Base-by-base conservation (phyloP, 2,329 filamentous ascomycete species). In the Alternaria brassicicola region DNA sequence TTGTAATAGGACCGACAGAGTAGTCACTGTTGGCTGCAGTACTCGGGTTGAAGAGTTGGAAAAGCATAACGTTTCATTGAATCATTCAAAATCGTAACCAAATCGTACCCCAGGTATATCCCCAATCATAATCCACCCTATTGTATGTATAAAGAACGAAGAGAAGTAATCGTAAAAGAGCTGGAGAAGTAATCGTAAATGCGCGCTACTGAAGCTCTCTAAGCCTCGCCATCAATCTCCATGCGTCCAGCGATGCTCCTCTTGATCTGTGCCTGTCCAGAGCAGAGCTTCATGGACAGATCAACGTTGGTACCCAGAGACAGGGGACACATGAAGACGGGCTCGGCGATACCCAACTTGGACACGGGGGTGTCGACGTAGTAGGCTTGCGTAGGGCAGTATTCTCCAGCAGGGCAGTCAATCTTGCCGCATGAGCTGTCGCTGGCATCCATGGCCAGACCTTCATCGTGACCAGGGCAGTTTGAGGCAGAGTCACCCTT, bases 351-450 rank as follows among this genome's bases (percentile, higher is more conserved):
- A 15, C 66, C 61, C 8, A 71, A 53, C 57, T 71, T 70, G 9
- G 48, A n/a, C 30, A 64, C 13, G 1, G 69, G 70, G 12, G 43
- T 35, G 46, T 70, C 67, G 10, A 70, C 67, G 55, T 66, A 73
- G 58, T 72, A 73, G 1, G 64, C 52, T 26, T 71, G 62, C 1
- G 64, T 64, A 6, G 68, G 68, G 57, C 69, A 73, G 35, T 71
- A 73, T 12, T 42, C 57, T 15, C 68, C 69, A 36, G 55, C 57
- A 1, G 49, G 45, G 52, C 70, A 72, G 26, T 62, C 49, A 0
- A 49, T 43, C 10, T 48, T 56, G 38, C 61, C 62, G 39, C 68
- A 72, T 7, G 25, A 38, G 13, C 53, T 45, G 3, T 53, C 35
- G 31, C 57, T 49, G 10, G 60, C 61, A 35, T 62, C 52, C 51